Evolutionary conservation across 495 filamentous ascomycete genomes (phyloP).

Genomic region (Polyplosphaeria fusca): DNA sequence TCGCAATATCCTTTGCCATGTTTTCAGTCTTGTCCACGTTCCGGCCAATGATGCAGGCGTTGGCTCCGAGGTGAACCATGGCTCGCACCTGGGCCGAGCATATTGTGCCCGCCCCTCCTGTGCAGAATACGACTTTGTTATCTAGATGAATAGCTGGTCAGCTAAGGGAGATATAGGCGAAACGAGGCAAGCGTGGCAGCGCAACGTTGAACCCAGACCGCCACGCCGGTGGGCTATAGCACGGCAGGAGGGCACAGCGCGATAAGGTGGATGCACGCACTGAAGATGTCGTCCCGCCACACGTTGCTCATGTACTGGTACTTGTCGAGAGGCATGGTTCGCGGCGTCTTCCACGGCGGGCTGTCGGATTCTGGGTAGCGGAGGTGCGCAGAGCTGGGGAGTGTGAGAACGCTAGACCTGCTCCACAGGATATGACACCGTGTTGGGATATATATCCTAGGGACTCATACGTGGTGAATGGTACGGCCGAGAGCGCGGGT

Average conservation of each 20-base stretch:
- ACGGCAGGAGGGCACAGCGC: background rate
- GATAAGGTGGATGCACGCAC: constrained; percentile 45
- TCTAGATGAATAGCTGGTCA: constrained; percentile 38
- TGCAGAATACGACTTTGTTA: constrained; percentile 92
- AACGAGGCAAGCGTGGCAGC: background rate
- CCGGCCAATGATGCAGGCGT: constrained; percentile 90
- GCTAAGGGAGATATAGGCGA: background rate
- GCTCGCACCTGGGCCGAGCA: constrained; percentile 91
- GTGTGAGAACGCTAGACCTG: background rate
- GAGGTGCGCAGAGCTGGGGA: background rate
- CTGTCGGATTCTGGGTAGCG: background rate
- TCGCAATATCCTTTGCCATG: constrained; percentile 75
- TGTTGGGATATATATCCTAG: no score
- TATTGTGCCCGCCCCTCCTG: constrained; percentile 89
- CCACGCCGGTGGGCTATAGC: no score
- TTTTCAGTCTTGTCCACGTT: constrained; percentile 84
- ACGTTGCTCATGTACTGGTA: constrained; percentile 72
- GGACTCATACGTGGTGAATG: background rate
- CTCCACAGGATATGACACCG: background rate
- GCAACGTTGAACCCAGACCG: no score
- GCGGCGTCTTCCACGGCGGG: background rate
- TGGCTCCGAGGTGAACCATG: constrained; percentile 83
- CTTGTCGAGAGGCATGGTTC: constrained; percentile 63
- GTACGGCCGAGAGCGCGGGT: constrained; percentile 12
- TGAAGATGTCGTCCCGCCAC: constrained; percentile 84